phyloP scores from a whole-genome alignment of 495 filamentous ascomycete species.

The Pseudevernia furfuracea region DNA sequence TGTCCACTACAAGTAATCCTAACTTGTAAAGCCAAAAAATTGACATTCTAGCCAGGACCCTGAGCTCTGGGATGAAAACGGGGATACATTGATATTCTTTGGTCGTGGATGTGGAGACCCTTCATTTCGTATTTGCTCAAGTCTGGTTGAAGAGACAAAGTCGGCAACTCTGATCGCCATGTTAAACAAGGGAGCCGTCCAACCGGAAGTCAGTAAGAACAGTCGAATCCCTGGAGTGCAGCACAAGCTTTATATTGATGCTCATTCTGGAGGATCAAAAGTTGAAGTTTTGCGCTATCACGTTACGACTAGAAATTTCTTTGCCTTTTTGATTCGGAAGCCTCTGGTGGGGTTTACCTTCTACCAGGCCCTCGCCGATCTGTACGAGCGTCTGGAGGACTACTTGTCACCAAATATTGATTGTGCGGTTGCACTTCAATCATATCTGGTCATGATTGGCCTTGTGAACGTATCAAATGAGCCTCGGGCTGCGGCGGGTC shows the following conservation, averaged over 20 bases:
- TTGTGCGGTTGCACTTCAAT: constrained; percentile 32
- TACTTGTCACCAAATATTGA: constrained; percentile 46
- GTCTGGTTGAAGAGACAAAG: constrained; percentile 38
- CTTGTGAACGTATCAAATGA: constrained; percentile 59
- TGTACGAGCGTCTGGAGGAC: constrained; percentile 44
- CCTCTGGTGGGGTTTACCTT: constrained; percentile 51
- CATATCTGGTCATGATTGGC: constrained; percentile 42
- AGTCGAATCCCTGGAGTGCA: not conserved
- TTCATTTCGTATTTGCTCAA: constrained; percentile 50
- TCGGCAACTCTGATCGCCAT: constrained; percentile 24
- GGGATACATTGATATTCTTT: constrained; percentile 55
- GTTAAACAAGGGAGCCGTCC: not conserved
- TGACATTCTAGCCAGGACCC: constrained; percentile 38
- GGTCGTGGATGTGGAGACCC: constrained; percentile 38
- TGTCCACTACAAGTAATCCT: not conserved
- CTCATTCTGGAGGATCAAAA: constrained; percentile 40
- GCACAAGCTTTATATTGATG: constrained; percentile 52
- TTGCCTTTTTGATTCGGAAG: constrained; percentile 50
- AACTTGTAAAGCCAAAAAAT: not conserved
- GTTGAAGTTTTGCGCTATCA: constrained; percentile 44
- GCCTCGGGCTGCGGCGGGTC: constrained; percentile 47
- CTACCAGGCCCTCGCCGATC: constrained; percentile 48
- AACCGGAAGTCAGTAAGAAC: not conserved
- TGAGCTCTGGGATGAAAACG: constrained; percentile 55
- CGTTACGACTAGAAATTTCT: constrained; percentile 56